Evolutionary conservation across 2,329 filamentous ascomycete genomes (phyloP), one percentile per base, ranked within the genome.

Genomic region (Neoscytalidium dimidiatum): DNA sequence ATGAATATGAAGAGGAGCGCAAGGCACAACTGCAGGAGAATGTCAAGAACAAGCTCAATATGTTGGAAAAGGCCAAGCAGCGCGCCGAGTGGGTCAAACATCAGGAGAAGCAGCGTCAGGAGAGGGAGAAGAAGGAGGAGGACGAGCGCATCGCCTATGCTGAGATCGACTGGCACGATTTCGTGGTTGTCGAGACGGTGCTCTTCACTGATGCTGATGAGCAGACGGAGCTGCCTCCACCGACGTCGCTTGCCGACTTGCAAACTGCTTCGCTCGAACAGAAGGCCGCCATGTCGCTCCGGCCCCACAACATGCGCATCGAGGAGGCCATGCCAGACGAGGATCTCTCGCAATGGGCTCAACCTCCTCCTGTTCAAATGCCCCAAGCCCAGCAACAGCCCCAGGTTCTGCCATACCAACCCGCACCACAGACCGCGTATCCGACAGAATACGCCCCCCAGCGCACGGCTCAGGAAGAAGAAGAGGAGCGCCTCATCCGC

Each of bases 81-180:
- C 87, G 95, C 61, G 92, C 94, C 5, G 92, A 96, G 71, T 98
- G 94, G 84, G 85, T 90, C 68, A 93, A 92, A 76, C 91, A 88
- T 73, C 90, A 95, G 72, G 92, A 95, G 70, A 82, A 88, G 63
- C 92, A 97, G 80, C 94, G 94, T 76, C 87, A 89, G 71, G 92
- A 94, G 82, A 93, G 94, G 74, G 93, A 96, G 72, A 92, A 96
- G 73, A 88, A 94, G 68, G 90, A 90, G 44, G 91, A 96, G 74
- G 88, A 92, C 72, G 92, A 97, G 76, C 89, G 89, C 72, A 75
- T 88, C 57, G 85, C 85, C 62, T 90, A 95, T 77, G 90, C 91
- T 1, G 90, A 95, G 71, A 95, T 99, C 68, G 95, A 99, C 78
- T 99, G 95, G 95, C 92, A 96, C 74, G 94, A 98, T 75, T 99